Evolutionary conservation across 305 asterid genomes (phyloP).

Genomic region (Plantago lanceolata): DNA sequence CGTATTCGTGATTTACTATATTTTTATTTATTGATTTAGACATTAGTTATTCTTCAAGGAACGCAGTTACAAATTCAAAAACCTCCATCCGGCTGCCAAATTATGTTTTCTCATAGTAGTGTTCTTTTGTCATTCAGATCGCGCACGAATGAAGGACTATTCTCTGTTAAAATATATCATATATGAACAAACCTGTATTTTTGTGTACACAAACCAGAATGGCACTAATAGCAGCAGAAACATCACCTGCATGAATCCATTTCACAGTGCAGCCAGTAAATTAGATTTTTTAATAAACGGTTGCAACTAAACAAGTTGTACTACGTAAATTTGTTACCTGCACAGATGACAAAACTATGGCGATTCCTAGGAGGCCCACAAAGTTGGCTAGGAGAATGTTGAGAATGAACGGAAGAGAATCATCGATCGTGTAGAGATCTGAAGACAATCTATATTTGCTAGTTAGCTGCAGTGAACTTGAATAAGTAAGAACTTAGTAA

Average conservation of each 20-base stretch:
- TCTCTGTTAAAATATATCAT: constrained; percentile 11
- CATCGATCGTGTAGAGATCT: constrained; percentile 93
- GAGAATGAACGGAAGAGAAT: constrained; percentile 95
- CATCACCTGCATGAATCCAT: constrained; percentile 47
- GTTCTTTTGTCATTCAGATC: no score
- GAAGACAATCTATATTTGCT: constrained; percentile 69
- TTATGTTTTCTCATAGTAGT: background rate
- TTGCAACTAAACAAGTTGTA: constrained; percentile 5
- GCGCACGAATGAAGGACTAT: background rate
- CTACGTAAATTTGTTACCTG: constrained; percentile 45
- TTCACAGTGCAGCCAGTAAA: constrained; percentile 1
- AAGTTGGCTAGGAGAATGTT: constrained; percentile 93
- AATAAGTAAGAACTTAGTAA: constrained; percentile 17
- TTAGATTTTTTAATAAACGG: constrained; percentile 7
- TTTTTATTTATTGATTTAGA: no score
- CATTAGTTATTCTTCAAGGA: no score
- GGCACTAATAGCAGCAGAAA: constrained; percentile 79
- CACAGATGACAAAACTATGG: constrained; percentile 66
- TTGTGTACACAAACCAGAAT: constrained; percentile 82
- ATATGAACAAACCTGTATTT: constrained; percentile 57
- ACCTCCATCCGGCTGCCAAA: background rate
- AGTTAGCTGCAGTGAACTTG: constrained; percentile 27
- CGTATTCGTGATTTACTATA: background rate
- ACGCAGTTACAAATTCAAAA: no score
- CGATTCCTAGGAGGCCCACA: constrained; percentile 82